Percentiles rank a stretch among this genome's conserved stretches.
Conservation (phyloP, 495 filamentous ascomycete genomes). For the Choiromyces venosus region DNA sequence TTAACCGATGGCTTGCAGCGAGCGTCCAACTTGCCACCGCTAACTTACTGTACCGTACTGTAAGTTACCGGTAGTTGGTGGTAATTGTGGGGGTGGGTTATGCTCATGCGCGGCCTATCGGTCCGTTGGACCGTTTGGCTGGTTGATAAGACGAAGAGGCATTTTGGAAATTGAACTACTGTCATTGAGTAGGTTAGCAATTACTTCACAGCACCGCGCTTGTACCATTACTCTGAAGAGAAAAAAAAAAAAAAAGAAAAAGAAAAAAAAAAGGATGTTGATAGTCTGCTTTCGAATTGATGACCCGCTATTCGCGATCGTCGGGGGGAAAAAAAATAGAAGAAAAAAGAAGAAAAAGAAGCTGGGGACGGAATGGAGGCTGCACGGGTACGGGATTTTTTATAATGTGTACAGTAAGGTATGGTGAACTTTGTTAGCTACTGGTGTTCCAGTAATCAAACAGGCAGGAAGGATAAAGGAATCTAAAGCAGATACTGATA, state of each 20-base stretch:
- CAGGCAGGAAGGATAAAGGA: background rate
- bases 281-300: constrained; percentile 15
- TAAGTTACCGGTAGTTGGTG: background rate
- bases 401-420: background rate
- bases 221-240: background rate
- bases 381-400: background rate
- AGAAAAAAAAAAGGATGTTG: constrained; percentile 20
- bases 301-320: constrained; percentile 27
- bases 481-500: background rate
- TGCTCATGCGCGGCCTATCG: background rate
- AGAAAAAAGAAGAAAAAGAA: background rate
- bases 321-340: background rate
- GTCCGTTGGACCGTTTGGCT: background rate
- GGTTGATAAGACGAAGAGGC: background rate
- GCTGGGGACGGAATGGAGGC: too few species aligned
- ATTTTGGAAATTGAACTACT: background rate
- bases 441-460: background rate
- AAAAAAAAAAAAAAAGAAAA: constrained; percentile 9
- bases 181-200: background rate
- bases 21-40: background rate
- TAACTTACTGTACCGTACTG: background rate
- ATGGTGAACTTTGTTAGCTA: background rate
- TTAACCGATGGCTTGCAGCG: background rate
- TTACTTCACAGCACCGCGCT: background rate
- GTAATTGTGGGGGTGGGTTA: background rate